phyloP scores from a whole-genome alignment of 108 stramenopile species.

The Skeletonema marinoi region DNA sequence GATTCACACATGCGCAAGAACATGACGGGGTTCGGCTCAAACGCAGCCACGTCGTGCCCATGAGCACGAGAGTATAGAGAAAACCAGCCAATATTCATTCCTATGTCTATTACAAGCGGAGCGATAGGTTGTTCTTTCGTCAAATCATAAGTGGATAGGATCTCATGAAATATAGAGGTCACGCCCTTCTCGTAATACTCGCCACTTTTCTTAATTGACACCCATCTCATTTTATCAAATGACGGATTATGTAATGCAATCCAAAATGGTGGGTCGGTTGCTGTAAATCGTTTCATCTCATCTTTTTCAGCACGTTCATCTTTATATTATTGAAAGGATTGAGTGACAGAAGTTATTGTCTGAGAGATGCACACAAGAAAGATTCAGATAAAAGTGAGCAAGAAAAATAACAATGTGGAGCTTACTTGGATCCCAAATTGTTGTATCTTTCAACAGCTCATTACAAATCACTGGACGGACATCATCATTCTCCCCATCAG shows the following conservation, averaged over 20 bases:
- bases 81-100: slow-evolving; percentile 52
- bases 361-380: not conserved
- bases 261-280: slow-evolving; percentile 37
- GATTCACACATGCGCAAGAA: slow-evolving; percentile 33
- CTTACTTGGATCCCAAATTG: slow-evolving; percentile 9
- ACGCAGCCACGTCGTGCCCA: slow-evolving; percentile 29
- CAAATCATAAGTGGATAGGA: slow-evolving; percentile 13
- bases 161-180: slow-evolving; percentile 27
- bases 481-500: not conserved
- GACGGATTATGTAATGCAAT: slow-evolving; percentile 17
- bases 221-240: slow-evolving; percentile 43
- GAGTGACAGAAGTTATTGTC: not conserved
- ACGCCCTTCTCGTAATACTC: slow-evolving; percentile 41
- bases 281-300: slow-evolving; percentile 19
- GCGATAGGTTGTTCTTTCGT: not conserved
- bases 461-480: not conserved
- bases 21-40: slow-evolving; percentile 47
- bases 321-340: not conserved
- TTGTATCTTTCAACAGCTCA: not conserved
- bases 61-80: slow-evolving; percentile 29
- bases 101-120: slow-evolving; percentile 32
- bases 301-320: not conserved
- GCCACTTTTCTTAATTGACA: slow-evolving; percentile 25
- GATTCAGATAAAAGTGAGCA: not conserved
- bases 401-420: not conserved